Conservation (phyloP, 441 rosid genomes). For the Sinapis alba region DNA sequence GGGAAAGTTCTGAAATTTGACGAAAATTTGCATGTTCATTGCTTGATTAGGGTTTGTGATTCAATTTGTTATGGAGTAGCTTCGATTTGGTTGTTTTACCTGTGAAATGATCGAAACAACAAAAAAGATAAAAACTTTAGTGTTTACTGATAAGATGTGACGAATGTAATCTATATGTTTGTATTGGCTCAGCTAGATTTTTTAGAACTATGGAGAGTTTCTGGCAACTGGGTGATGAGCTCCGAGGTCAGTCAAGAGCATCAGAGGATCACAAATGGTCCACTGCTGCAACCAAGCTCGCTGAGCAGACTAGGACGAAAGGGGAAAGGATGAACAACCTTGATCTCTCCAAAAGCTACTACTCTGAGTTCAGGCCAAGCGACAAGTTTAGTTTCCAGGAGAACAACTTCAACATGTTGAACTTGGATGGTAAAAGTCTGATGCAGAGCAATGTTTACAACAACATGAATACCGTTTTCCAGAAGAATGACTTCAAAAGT, state of each 20-base stretch:
- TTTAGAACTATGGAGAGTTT: constrained; percentile 51
- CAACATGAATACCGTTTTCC: constrained; percentile 67
- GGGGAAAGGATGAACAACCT: constrained; percentile 87
- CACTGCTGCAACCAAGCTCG: constrained; percentile 82
- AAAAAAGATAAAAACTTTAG: neutral
- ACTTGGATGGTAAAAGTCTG: constrained; percentile 64
- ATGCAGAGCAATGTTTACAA: constrained; percentile 55
- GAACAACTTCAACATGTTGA: constrained; percentile 82
- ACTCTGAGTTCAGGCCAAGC: constrained; percentile 60
- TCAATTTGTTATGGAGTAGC: neutral
- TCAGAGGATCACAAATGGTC: constrained; percentile 90
- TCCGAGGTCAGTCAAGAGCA: constrained; percentile 82
- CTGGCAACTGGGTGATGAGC: constrained; percentile 96
- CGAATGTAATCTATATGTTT: neutral
- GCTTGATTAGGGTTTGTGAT: constrained; percentile 13
- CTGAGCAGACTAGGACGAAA: constrained; percentile 82
- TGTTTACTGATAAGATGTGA: no score
- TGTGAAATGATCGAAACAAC: neutral
- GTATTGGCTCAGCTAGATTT: neutral
- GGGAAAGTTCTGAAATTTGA: neutral
- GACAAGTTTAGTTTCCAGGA: constrained; percentile 76
- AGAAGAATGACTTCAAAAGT: constrained; percentile 57
- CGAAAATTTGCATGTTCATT: neutral
- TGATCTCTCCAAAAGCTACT: constrained; percentile 71
- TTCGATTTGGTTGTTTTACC: constrained; percentile 2